Percentiles rank a stretch among this genome's conserved stretches.
These are phyloP conservation scores for Lipomyces chichibuensis DNA, from an alignment of 805 yeast species.

Conservation along the genomic window DNA sequence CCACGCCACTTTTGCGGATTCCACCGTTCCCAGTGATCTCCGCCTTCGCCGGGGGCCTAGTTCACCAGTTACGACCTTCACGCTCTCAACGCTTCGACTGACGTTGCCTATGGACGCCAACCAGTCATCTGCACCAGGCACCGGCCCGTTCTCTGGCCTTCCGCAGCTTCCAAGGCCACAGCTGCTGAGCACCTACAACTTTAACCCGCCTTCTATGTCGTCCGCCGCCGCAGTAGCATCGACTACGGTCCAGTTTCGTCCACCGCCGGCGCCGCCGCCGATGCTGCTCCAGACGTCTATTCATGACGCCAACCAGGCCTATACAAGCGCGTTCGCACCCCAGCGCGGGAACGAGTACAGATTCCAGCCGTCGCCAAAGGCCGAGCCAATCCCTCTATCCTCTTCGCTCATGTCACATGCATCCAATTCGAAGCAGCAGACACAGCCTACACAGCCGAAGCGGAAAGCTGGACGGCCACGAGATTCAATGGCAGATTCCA, in stretches of 20 bases:
- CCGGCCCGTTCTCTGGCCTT: neutral
- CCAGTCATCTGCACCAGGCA: neutral
- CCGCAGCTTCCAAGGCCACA: constrained; percentile 5
- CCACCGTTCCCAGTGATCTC: too few species aligned
- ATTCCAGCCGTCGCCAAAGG: neutral
- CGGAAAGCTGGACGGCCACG: constrained; percentile 36
- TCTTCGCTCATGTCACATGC: neutral
- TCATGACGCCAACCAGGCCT: neutral
- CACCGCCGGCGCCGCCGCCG: neutral
- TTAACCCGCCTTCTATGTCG: neutral
- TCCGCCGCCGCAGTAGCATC: neutral
- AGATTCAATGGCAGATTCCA: constrained; percentile 36
- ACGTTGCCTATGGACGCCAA: neutral
- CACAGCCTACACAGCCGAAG: constrained; percentile 6
- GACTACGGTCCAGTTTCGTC: neutral
- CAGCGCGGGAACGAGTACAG: neutral
- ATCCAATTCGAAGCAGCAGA: neutral
- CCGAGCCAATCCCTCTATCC: neutral
- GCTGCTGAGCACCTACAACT: neutral
- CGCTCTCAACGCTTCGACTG: neutral
- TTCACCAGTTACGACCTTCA: neutral
- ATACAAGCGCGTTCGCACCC: neutral
- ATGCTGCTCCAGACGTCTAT: neutral
- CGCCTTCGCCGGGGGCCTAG: neutral
- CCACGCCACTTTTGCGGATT: too few species aligned